phyloP scores from a whole-genome alignment of 495 filamentous ascomycete species.

The Daldinia grandis region DNA sequence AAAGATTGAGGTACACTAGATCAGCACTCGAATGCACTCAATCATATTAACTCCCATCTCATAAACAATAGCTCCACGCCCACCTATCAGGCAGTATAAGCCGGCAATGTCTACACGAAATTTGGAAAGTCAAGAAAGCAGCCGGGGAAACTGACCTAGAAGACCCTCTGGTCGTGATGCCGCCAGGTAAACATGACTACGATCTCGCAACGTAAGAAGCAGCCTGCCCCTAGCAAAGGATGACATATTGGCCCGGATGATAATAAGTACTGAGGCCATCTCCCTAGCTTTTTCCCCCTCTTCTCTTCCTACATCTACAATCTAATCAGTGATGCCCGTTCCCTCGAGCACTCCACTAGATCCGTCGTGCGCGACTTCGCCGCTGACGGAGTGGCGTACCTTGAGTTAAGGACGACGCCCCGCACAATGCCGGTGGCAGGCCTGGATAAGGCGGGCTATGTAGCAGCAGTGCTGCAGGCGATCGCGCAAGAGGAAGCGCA shows the following conservation, averaged over 20 bases:
- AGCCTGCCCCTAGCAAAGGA: slow-evolving; percentile 39
- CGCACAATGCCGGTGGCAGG: slow-evolving; percentile 61
- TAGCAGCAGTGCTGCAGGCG: slow-evolving; percentile 67
- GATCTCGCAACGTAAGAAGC: slow-evolving; percentile 70
- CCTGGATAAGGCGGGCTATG: slow-evolving; percentile 69
- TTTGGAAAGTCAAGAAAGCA: slow-evolving; percentile 70
- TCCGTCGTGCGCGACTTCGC: slow-evolving; percentile 76
- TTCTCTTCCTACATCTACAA: slow-evolving; percentile 82
- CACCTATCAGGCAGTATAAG: slow-evolving; percentile 86
- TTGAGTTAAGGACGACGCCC: slow-evolving; percentile 85
- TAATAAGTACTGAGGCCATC: slow-evolving; percentile 2
- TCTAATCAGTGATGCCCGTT: slow-evolving; percentile 66
- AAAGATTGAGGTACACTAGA: slow-evolving; percentile 56
- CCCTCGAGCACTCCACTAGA: slow-evolving; percentile 68
- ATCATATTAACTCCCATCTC: slow-evolving; percentile 16
- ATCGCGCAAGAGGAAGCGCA: slow-evolving; percentile 59
- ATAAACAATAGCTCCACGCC: slow-evolving; percentile 71
- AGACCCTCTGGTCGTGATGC: slow-evolving; percentile 76
- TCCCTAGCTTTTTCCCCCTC: slow-evolving; percentile 72
- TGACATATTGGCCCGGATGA: not conserved
- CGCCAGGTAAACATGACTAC: slow-evolving; percentile 72
- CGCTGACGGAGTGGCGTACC: slow-evolving; percentile 76
- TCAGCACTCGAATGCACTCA: not conserved
- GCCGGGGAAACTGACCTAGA: slow-evolving; percentile 61
- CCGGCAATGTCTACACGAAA: slow-evolving; percentile 74